Evolutionary conservation across 208 protist genomes (phyloP), one percentile per base, ranked within the genome.

Genomic region (Leishmania arabica): DNA sequence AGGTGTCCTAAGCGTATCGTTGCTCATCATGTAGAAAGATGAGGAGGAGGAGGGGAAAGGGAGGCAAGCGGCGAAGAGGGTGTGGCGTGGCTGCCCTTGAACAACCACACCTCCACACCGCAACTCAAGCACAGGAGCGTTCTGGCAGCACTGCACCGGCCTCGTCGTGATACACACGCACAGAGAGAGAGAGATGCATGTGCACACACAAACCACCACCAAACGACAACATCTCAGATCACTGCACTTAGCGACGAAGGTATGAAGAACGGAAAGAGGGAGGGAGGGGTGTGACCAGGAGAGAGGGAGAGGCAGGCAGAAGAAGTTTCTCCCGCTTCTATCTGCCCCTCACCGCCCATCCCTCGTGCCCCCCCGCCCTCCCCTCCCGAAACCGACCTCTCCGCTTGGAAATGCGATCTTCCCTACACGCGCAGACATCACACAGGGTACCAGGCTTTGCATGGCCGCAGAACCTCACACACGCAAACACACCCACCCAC

Each of bases 361-460:
- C 34, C 15, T 31, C 19, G 40, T 31, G n/a, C 72, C 49, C 51
- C 11, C 11, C 71, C 37, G 7, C 13, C 15, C 72, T 51, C 68
- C 40, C 4, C 17, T 49, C 27, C 54, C 42, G 66, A 80, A 69
- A 9, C 53, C 0, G 54, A 84, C 76, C 81, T 84, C 54, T 84
- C 78, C 78, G 82, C 82, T 85, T 85, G 82, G 82, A 85, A 85
- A 85, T 85, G 82, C 75, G 82, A 85, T 85, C 82, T 82, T 85
- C 82, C 15, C 24, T 45, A 4, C 3, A 51, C 3, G 24, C 75
- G 24, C n/a, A 53, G 69, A 21, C 45, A 51, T 73, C 24, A 31
- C 66, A 49, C 5, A 42, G 45, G 0, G 15, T 65, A 27, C n/a
- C n/a, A 37, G 17, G 17, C n/a, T 40, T 51, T 27, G 42, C 37